These are phyloP conservation scores for Podospora pseudocomata DNA, from an alignment of 495 filamentous ascomycete genomes.

Conservation along the genomic window DNA sequence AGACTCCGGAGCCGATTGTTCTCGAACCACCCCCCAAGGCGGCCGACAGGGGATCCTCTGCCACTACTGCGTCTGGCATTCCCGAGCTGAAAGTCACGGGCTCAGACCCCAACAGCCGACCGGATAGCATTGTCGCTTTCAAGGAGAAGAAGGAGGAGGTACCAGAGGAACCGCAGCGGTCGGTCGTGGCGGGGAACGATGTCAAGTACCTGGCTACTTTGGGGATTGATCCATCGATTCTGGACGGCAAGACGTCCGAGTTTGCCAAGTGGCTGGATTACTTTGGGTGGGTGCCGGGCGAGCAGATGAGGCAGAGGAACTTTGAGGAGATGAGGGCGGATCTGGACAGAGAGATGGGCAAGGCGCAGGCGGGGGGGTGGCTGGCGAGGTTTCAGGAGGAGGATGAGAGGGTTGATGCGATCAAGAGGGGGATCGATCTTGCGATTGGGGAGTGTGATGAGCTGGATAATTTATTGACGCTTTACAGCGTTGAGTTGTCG, in stretches of 20 bases:
- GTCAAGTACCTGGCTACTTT: constrained; percentile 73
- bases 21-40: constrained; percentile 31
- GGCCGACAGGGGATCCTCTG: constrained; percentile 25
- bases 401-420: constrained; percentile 78
- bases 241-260: constrained; percentile 61
- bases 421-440: constrained; percentile 79
- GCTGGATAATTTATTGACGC: constrained; percentile 83
- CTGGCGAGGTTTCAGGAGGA: constrained; percentile 82
- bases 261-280: constrained; percentile 78
- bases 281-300: constrained; percentile 80
- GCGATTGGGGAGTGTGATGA: constrained; percentile 93
- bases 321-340: constrained; percentile 81
- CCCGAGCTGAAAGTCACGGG: constrained; percentile 52
- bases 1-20: constrained; percentile 26
- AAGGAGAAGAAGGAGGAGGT: constrained; percentile 44
- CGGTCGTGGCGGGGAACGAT: constrained; percentile 68
- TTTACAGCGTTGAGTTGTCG: constrained; percentile 91
- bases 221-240: constrained; percentile 64
- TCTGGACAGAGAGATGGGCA: constrained; percentile 79
- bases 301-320: constrained; percentile 62
- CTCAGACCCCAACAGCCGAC: constrained; percentile 34
- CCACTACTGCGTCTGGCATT: constrained; percentile 25
- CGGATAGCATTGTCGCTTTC: constrained; percentile 36
- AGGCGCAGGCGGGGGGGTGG: constrained; percentile 90
- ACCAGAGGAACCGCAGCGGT: constrained; percentile 44